Percentiles rank a stretch among this genome's conserved stretches.
Evolutionary conservation across 2,329 filamentous ascomycete species (phyloP).

Genomic region (Penicillium paneum): DNA sequence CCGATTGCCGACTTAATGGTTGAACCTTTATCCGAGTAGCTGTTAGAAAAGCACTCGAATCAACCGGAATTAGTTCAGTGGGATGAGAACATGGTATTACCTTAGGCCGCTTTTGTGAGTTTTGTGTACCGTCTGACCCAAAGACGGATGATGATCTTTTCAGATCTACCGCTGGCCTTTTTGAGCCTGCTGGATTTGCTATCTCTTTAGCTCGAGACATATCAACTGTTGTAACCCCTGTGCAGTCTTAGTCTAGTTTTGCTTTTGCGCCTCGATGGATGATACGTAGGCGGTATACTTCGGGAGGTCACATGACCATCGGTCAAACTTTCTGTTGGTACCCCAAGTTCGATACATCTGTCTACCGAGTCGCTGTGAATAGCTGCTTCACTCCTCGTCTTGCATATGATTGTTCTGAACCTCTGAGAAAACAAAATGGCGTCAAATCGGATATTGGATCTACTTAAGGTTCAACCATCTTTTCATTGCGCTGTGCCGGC

Average conservation of each 20-base stretch:
- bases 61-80: no score
- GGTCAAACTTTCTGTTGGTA: conserved; percentile 4
- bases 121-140: not conserved
- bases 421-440: conserved; percentile 38
- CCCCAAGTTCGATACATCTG: not conserved
- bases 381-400: not conserved
- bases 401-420: not conserved
- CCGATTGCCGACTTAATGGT: not conserved
- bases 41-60: not conserved
- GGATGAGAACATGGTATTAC: not conserved
- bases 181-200: not conserved
- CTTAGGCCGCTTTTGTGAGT: not conserved
- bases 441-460: conserved; percentile 57
- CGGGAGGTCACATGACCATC: not conserved
- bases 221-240: not conserved
- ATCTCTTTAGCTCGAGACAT: not conserved
- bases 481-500: not conserved
- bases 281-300: conserved; percentile 1
- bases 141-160: conserved; percentile 1
- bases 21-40: not conserved
- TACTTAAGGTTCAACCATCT: conserved; percentile 67
- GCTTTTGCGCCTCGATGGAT: not conserved
- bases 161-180: not conserved
- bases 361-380: not conserved
- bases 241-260: not conserved